These are phyloP conservation scores for Schizonepeta tenuifolia DNA, from an alignment of 257 asterid genomes.

Conservation along the genomic window DNA sequence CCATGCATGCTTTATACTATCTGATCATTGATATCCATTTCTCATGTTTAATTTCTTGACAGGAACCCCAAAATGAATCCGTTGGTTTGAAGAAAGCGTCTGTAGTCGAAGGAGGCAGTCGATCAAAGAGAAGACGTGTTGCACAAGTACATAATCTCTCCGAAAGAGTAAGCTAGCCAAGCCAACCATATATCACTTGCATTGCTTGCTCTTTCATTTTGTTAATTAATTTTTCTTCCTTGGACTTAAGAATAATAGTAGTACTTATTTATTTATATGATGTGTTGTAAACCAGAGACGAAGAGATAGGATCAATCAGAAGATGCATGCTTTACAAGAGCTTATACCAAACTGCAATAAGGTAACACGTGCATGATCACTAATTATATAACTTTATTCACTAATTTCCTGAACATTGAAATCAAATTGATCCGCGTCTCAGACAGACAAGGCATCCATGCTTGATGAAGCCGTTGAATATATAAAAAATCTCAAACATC, in stretches of 20 bases:
- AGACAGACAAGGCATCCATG: conserved; percentile 94
- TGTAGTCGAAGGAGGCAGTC: not conserved
- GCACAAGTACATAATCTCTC: conserved; percentile 91
- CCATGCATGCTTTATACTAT: too few species aligned
- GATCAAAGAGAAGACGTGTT: conserved; percentile 44
- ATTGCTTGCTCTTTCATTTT: too few species aligned
- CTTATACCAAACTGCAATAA: conserved; percentile 92
- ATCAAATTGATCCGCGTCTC: not conserved
- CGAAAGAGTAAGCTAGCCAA: conserved; percentile 42
- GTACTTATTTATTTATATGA: too few species aligned
- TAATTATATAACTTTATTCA: not conserved
- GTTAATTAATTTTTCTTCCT: too few species aligned
- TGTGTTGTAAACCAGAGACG: conserved; percentile 65
- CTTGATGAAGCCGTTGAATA: conserved; percentile 95
- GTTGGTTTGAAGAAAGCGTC: conserved; percentile 44
- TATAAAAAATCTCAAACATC: conserved; percentile 85
- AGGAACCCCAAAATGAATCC: conserved; percentile 50
- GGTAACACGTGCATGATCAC: conserved; percentile 42
- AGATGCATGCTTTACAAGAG: conserved; percentile 91
- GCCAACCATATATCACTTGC: too few species aligned
- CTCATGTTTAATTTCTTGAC: too few species aligned
- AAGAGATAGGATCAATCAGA: conserved; percentile 84
- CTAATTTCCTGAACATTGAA: too few species aligned
- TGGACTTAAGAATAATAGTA: too few species aligned
- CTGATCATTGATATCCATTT: too few species aligned